These are phyloP conservation scores for Amanita subjunquillea DNA, from an alignment of 768 basidiomycete genomes.

Conservation along the genomic window DNA sequence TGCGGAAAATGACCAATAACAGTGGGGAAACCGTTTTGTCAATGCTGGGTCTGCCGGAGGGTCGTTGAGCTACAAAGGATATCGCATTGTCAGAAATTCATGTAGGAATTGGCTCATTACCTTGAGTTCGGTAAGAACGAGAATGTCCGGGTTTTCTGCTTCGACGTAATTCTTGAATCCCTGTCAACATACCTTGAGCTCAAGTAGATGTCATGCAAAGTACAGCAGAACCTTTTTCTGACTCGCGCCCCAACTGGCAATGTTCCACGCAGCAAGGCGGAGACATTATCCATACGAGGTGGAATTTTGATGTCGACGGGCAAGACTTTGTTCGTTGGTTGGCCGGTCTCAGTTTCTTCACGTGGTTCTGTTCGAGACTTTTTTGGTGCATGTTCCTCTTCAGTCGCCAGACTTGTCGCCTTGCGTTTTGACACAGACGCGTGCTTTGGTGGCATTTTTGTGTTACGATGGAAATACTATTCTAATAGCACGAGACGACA, in stretches of 20 bases:
- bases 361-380: slow-evolving; percentile 10
- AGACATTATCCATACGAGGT: slow-evolving; percentile 34
- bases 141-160: slow-evolving; percentile 78
- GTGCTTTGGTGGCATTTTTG: not conserved
- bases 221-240: slow-evolving; percentile 55
- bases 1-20: slow-evolving; percentile 65
- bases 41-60: slow-evolving; percentile 50
- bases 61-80: slow-evolving; percentile 52
- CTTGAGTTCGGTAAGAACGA: slow-evolving; percentile 84
- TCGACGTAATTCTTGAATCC: slow-evolving; percentile 78
- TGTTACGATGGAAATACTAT: too few species aligned
- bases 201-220: not conserved
- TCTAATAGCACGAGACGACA: too few species aligned
- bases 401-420: not conserved
- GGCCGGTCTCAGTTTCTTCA: slow-evolving; percentile 15
- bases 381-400: slow-evolving; percentile 11
- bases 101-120: slow-evolving; percentile 20
- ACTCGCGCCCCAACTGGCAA: slow-evolving; percentile 66
- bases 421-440: slow-evolving; percentile 6
- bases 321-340: slow-evolving; percentile 66
- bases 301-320: slow-evolving; percentile 56
- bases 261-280: slow-evolving; percentile 67
- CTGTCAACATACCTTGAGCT: slow-evolving; percentile 20
- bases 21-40: slow-evolving; percentile 51
- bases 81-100: not conserved